Evolutionary conservation across 176 grass and related monocot species (phyloP), one percentile per base, ranked within the genome.

Genomic region (Triticum turgidum): DNA sequence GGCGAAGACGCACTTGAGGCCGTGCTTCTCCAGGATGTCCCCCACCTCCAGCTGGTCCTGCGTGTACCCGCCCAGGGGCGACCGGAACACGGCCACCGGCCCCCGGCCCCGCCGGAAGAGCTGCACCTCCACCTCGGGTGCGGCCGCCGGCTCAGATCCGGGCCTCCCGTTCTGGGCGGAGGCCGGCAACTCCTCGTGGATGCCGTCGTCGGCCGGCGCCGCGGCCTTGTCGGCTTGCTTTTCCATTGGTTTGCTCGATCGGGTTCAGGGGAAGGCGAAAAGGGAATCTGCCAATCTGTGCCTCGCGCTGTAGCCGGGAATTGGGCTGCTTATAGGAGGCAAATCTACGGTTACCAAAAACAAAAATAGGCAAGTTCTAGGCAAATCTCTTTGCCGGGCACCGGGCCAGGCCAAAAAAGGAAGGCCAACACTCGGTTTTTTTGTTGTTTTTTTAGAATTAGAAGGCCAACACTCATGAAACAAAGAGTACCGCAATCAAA

Each of bases 1-100:
- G 62, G 89, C 91, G 86, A 89, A 94, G 65, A 98, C 73, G 58
- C 90, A 82, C 90, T 98, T 98, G 87, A 96, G 90, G 62, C 93
- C 93, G 11, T 92, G 80, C 83, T 92, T 82, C 87, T 96, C 96
- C 65, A 96, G 86, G 78, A 98, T 96, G 83, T 96, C 96, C 14
- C 93, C 92, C 6, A 96, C 90, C 79, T 96, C 96, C 25, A 96
- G 92, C 90, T 95, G 96, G 88, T 98, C 90, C 86, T 94, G 94
- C 70, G 85, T 91, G 80, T 85, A 98, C 20, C 94, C 93, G 14
- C 94, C 96, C 17, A 98, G 72, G 79, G 61, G 84, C 61, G 90
- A 96, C 68, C 52, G 80, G 87, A 96, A 98, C 51, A 91, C 92
- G 52, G 89, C 85, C 61, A 83, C 90, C 86, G 96, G 93, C 7